phyloP scores from a whole-genome alignment of 768 basidiomycete species.

The Tricholoma sp. region DNA sequence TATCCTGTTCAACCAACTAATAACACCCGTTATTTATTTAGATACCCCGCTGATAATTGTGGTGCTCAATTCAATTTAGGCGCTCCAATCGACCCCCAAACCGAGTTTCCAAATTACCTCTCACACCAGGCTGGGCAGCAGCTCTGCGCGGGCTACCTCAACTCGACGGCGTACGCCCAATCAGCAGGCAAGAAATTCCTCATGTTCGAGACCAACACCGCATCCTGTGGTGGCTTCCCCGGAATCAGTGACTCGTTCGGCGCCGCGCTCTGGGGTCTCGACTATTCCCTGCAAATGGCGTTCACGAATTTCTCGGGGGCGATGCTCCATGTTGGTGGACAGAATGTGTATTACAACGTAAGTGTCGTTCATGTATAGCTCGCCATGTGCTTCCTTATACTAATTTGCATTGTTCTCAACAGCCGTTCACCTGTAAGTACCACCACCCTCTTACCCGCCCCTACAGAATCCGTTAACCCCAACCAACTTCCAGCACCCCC shows the following conservation, averaged over 20 bases:
- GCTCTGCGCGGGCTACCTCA: slow-evolving; percentile 49
- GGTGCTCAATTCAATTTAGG: slow-evolving; percentile 41
- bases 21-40: too few species aligned
- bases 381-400: not conserved
- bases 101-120: slow-evolving; percentile 51
- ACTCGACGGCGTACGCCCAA: slow-evolving; percentile 40
- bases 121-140: slow-evolving; percentile 48
- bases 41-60: slow-evolving; percentile 60
- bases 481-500: slow-evolving; percentile 17
- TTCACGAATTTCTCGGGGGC: slow-evolving; percentile 45
- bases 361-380: slow-evolving; percentile 13
- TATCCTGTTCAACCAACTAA: too few species aligned
- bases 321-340: slow-evolving; percentile 52
- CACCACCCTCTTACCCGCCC: not conserved
- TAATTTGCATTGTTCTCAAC: slow-evolving; percentile 37
- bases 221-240: slow-evolving; percentile 61
- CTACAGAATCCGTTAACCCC: not conserved
- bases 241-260: slow-evolving; percentile 58
- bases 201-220: slow-evolving; percentile 69
- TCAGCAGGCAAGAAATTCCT: slow-evolving; percentile 38
- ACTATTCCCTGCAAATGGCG: slow-evolving; percentile 55
- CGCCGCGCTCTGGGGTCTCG: slow-evolving; percentile 57
- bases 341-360: slow-evolving; percentile 61
- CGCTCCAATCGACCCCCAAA: slow-evolving; percentile 35
- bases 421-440: slow-evolving; percentile 18